Percentiles rank a stretch among this genome's conserved stretches.
These are phyloP conservation scores for Cryphonectria japonica DNA, from an alignment of 2,329 filamentous ascomycete species.

Conservation along the genomic window DNA sequence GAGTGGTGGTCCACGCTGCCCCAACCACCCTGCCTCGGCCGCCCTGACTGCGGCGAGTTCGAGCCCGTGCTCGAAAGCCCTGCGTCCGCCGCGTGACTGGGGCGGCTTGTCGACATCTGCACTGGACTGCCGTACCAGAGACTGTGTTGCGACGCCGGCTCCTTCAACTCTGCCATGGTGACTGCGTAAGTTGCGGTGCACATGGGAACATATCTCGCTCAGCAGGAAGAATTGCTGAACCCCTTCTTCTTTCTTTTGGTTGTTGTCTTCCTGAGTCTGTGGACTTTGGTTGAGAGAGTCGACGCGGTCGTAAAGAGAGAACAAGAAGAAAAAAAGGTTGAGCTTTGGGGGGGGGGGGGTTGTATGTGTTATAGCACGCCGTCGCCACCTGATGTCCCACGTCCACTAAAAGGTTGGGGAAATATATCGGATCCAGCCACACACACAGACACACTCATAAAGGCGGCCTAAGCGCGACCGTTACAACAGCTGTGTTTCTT, in stretches of 20 bases:
- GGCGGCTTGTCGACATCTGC: conserved; percentile 55
- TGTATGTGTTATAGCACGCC: conserved; percentile 18
- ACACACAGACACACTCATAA: neutral
- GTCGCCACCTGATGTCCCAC: conserved; percentile 23
- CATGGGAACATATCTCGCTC: conserved; percentile 58
- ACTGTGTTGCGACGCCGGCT: conserved; percentile 56
- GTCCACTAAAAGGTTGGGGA: conserved; percentile 14
- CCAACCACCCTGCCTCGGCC: conserved; percentile 48
- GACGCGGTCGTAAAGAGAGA: neutral
- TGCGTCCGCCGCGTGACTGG: conserved; percentile 55
- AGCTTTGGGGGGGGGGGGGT: neutral
- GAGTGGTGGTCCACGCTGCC: conserved; percentile 50
- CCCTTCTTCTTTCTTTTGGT: neutral
- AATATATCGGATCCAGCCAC: conserved; percentile 21
- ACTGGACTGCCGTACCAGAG: conserved; percentile 63
- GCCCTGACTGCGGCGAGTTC: conserved; percentile 51
- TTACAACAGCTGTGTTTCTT: conserved; percentile 13
- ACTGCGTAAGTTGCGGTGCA: conserved; percentile 65
- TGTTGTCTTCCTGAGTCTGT: neutral
- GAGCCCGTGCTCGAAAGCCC: conserved; percentile 50
- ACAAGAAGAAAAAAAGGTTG: neutral
- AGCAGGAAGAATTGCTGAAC: conserved; percentile 26
- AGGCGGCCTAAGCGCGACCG: conserved; percentile 20
- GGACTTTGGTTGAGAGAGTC: conserved; percentile 13
- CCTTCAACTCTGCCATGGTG: conserved; percentile 68